Conservation (phyloP, 371 early-diverging fungal species). For the Mortierella sp. region DNA sequence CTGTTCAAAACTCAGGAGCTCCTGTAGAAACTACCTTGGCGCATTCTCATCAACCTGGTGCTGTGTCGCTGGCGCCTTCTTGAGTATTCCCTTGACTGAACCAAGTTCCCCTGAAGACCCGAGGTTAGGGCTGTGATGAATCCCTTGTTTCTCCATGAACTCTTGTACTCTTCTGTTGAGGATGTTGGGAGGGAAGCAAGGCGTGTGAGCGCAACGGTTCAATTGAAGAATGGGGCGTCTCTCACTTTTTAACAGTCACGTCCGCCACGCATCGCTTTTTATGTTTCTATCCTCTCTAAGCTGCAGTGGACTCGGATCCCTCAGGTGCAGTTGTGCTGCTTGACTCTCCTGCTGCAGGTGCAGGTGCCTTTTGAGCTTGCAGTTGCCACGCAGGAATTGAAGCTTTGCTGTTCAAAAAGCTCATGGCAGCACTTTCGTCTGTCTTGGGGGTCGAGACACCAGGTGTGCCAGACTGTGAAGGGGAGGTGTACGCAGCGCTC, state of each 20-base stretch:
- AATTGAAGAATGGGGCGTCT: no score
- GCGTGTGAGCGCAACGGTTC: no score
- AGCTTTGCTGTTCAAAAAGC: slow-evolving; percentile 52
- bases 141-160: background rate
- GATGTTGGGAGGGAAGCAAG: background rate
- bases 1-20: no score
- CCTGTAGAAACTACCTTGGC: slow-evolving; percentile 23
- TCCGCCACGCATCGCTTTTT: no score
- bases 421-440: slow-evolving; percentile 31
- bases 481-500: slow-evolving; percentile 17
- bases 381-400: slow-evolving; percentile 87
- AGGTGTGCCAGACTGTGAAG: slow-evolving; percentile 18
- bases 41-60: slow-evolving; percentile 35
- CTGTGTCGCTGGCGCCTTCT: slow-evolving; percentile 36
- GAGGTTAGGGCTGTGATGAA: slow-evolving; percentile 6
- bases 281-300: no score
- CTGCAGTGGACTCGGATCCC: slow-evolving; percentile 26
- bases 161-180: background rate
- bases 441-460: slow-evolving; percentile 25
- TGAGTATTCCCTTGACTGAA: slow-evolving; percentile 65
- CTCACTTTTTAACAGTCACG: no score
- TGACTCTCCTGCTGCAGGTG: slow-evolving; percentile 3
- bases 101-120: slow-evolving; percentile 17
- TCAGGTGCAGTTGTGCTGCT: slow-evolving; percentile 9
- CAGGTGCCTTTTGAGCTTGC: slow-evolving; percentile 55